A percentile compares a stretch with the other conserved stretches of the same genome.
These are phyloP conservation scores for Quercus ilex DNA, from an alignment of 306 rosid genomes.

Conservation along the genomic window DNA sequence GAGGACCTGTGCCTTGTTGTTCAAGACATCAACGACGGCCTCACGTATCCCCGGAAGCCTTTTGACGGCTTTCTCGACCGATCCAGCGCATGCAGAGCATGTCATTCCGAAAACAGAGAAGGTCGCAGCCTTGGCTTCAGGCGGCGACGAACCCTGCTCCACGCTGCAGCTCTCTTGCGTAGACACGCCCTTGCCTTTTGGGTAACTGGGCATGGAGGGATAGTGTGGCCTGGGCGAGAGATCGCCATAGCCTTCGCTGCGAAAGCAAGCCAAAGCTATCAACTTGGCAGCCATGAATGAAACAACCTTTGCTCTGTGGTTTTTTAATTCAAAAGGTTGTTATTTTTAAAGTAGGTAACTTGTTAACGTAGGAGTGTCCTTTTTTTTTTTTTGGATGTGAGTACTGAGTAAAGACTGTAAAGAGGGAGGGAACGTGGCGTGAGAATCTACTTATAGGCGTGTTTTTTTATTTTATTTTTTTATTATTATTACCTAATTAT, in stretches of 20 bases:
- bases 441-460: no score
- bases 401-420: no score
- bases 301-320: no score
- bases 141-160: neutral
- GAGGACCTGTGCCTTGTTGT: conserved; percentile 60
- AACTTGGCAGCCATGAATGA: conserved; percentile 39
- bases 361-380: no score
- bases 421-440: no score
- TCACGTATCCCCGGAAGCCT: conserved; percentile 70
- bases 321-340: no score
- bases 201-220: conserved; percentile 70
- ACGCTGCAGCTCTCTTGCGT: neutral
- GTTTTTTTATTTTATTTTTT: no score
- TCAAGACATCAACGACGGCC: conserved; percentile 67
- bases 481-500: no score
- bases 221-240: conserved; percentile 56
- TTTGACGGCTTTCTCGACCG: conserved; percentile 70
- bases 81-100: conserved; percentile 76
- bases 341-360: no score
- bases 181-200: conserved; percentile 42
- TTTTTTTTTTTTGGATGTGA: rapidly evolving
- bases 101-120: conserved; percentile 68
- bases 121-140: conserved; percentile 35
- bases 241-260: conserved; percentile 16
- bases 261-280: conserved; percentile 44